Evolutionary conservation across 1,284 basidiomycete genomes (phyloP), one percentile per base, ranked within the genome.

Genomic region (Macrocystidia cucumis): DNA sequence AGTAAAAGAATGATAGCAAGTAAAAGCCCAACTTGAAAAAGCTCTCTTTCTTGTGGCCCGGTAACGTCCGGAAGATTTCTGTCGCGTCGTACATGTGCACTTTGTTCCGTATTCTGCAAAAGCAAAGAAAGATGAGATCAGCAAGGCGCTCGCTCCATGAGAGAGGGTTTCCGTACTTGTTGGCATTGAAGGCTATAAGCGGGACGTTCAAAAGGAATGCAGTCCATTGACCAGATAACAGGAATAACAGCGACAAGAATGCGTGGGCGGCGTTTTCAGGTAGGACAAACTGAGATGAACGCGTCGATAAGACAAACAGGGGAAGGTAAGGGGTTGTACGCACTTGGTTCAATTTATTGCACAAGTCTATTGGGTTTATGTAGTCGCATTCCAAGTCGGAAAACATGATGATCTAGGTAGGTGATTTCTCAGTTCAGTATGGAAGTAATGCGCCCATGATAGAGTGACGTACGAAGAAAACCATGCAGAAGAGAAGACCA

Each of bases 361-460:
- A 98, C 24, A 98, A 82, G 64, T 99, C 95, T 78, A 98, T 98
- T 38, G 95, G 95, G 69, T 98, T 99, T 71, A 98, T 96, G 69
- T 98, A 98, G 73, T 98, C 90, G 66, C 89, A 93, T 67, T 95
- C 91, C 55, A 96, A 69, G 68, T 96, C 92, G 31, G 90, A 93
- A 74, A 98, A 98, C 93, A 98, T 98, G 72, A 98, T 98, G 56
- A 98, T 96, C 95, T 98, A 51, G 26, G 16, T 5, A 29, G 20
- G 41, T n/a, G n/a, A n/a, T n/a, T n/a, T n/a, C n/a, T n/a, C n/a
- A n/a, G n/a, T n/a, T n/a, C n/a, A n/a, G n/a, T n/a, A n/a, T n/a
- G n/a, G n/a, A n/a, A n/a, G n/a, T n/a, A n/a, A n/a, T n/a, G n/a
- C n/a, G n/a, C n/a, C n/a, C 37, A 28, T 29, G 9, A 21, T 9